Percentiles rank a stretch among this genome's conserved stretches.
phyloP scores from a whole-genome alignment of 495 filamentous ascomycete genomes.

The Aspergillus nidulans region DNA sequence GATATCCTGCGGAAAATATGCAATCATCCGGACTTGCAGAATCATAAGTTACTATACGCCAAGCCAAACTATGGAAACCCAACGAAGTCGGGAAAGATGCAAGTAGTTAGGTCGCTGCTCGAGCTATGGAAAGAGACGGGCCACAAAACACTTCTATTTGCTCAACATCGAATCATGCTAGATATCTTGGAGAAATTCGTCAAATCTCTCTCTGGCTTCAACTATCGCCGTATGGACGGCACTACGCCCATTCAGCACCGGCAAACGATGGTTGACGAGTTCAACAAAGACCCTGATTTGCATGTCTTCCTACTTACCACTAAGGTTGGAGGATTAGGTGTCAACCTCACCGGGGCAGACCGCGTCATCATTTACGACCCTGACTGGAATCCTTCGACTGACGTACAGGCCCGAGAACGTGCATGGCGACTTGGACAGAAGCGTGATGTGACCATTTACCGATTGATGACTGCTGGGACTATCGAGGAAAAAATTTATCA shows the following conservation, averaged over 20 bases:
- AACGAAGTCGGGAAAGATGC: constrained; percentile 87
- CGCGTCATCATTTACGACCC: constrained; percentile 97
- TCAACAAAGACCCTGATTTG: constrained; percentile 74
- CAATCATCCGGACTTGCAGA: constrained; percentile 87
- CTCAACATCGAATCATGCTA: constrained; percentile 87
- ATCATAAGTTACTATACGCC: constrained; percentile 56
- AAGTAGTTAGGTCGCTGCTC: constrained; percentile 78
- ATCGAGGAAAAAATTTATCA: constrained; percentile 99
- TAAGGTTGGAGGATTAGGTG: constrained; percentile 87
- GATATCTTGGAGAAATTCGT: constrained; percentile 86
- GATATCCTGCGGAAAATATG: constrained; percentile 93
- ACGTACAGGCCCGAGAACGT: constrained; percentile 90
- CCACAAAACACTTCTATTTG: constrained; percentile 88
- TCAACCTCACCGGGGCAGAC: constrained; percentile 92
- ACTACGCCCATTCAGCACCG: constrained; percentile 77
- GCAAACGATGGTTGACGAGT: constrained; percentile 81
- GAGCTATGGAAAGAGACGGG: constrained; percentile 80
- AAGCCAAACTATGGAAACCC: constrained; percentile 66
- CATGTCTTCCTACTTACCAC: constrained; percentile 93
- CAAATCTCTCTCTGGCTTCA: constrained; percentile 58
- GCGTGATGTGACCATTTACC: constrained; percentile 87
- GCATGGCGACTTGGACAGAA: constrained; percentile 96
- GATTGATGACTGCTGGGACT: constrained; percentile 92
- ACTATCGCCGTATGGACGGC: constrained; percentile 89
- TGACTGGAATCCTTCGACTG: constrained; percentile 95